Percentiles rank a stretch among this genome's conserved stretches.
Evolutionary conservation across 2,329 filamentous ascomycete genomes (phyloP).

Genomic region (Endoconidiophora polonica): DNA sequence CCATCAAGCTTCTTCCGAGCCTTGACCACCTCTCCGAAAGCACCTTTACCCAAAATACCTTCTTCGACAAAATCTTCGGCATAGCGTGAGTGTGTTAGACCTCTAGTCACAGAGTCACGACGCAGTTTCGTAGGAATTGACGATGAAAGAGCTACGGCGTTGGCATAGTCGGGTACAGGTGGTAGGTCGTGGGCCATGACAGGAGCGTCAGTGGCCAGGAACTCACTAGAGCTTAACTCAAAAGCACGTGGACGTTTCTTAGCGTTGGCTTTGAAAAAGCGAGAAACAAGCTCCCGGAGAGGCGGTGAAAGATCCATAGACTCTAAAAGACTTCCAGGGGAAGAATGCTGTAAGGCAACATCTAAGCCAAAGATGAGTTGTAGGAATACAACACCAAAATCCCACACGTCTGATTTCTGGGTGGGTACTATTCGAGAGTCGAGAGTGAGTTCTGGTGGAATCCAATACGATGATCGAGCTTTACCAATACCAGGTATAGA

Average conservation of each 20-base stretch:
- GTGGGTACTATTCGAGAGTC: constrained; percentile 46
- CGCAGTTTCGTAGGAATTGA: constrained; percentile 33
- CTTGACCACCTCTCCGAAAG: constrained; percentile 92
- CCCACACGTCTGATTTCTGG: constrained; percentile 84
- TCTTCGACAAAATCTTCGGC: constrained; percentile 81
- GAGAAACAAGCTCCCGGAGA: constrained; percentile 62
- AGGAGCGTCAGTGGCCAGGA: constrained; percentile 47
- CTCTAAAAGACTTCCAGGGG: constrained; percentile 57
- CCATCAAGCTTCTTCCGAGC: constrained; percentile 88
- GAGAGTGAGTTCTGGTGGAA: constrained; percentile 57
- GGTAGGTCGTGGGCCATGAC: constrained; percentile 33
- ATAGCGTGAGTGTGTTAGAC: constrained; percentile 47
- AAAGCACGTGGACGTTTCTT: constrained; percentile 78
- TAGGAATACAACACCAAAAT: constrained; percentile 76
- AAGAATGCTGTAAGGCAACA: constrained; percentile 59
- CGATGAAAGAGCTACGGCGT: constrained; percentile 18
- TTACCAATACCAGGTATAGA: constrained; percentile 36
- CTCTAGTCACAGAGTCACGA: constrained; percentile 43
- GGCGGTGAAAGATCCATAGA: constrained; percentile 56
- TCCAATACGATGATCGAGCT: constrained; percentile 66
- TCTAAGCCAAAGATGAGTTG: constrained; percentile 88
- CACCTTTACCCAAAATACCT: constrained; percentile 75
- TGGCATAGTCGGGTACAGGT: constrained; percentile 15
- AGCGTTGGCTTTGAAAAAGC: constrained; percentile 70
- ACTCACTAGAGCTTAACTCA: constrained; percentile 47